Evolutionary conservation across 2,329 filamentous ascomycete species (phyloP), one percentile per base, ranked within the genome.

Genomic region (Colletotrichum sp.): DNA sequence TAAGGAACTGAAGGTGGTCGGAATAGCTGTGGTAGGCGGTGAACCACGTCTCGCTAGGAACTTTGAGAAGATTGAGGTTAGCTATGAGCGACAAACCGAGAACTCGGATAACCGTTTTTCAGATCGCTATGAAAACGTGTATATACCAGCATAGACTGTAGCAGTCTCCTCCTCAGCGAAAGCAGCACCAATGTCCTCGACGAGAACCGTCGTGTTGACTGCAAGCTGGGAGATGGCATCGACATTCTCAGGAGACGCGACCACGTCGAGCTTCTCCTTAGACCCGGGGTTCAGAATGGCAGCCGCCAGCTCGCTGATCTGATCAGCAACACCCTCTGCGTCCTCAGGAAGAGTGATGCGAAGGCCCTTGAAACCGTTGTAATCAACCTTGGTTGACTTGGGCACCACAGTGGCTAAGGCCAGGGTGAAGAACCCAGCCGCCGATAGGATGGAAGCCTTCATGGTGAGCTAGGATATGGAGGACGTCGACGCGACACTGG

Each of bases 1-100:
- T 80, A 26, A 91, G 83, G 75, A 86, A 92, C 28, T 85, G 80
- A 9, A 88, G 68, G 78, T 92, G 90, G 72, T 90, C 87, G 3
- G 83, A 83, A 73, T 90, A 91, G 3, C 82, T 59, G 76, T 92
- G 90, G 79, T 92, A 92, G 1, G 84, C 84, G 60, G 87, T 84
- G 81, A 91, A 92, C 86, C 88, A 92, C 6, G 85, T 81, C 24
- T 82, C 79, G 18, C 68, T 70, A 14, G 76, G 76, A 2, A 67
- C 76, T 76, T 0, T 52, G 0, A 0, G 14, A 12, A 21, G 39
- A 14, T 8, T 10, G 10, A 21, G 7, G 43, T 21, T 26, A 26
- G 26, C 26, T 26, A 26, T 26, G 26, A 26, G 26, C 26, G 26
- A 26, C 26, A 26, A 26, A 26, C 26, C 26, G 26, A 26, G 26